Evolutionary conservation across 805 yeast species (phyloP).

Genomic region (Geotrichum ghanense): DNA sequence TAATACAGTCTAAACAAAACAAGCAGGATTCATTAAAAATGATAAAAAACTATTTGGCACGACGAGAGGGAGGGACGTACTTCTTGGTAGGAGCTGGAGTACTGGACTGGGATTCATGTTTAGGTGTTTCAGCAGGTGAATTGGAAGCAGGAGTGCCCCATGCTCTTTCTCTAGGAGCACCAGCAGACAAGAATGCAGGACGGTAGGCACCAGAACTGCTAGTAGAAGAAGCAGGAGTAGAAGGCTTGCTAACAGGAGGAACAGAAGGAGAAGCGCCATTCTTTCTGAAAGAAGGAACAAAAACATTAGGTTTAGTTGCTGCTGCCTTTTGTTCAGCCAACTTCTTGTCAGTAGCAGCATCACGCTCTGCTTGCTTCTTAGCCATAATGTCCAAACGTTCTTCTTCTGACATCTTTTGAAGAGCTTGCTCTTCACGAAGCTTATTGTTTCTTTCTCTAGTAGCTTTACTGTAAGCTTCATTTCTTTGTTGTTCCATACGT

Average conservation of each 20-base stretch:
- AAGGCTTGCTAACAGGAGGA: not conserved
- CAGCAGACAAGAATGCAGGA: not conserved
- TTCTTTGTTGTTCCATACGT: conserved; percentile 28
- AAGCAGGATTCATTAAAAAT: not conserved
- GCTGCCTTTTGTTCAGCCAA: conserved; percentile 1
- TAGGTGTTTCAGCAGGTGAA: not conserved
- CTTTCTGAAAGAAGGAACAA: not conserved
- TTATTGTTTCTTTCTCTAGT: conserved; percentile 26
- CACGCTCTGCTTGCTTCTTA: not conserved
- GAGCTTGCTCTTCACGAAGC: conserved; percentile 30
- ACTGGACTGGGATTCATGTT: not conserved
- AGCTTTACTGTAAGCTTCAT: conserved; percentile 17
- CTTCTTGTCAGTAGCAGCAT: not conserved
- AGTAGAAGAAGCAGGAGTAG: not conserved
- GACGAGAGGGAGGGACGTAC: not conserved
- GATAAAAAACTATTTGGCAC: not conserved
- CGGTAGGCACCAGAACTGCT: not conserved
- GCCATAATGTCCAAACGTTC: conserved; percentile 12
- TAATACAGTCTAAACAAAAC: not conserved
- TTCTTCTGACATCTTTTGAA: conserved; percentile 26
- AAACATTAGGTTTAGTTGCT: not conserved
- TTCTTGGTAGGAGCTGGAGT: not conserved
- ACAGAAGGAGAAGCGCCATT: not conserved
- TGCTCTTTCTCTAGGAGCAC: not conserved
- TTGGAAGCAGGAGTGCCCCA: not conserved